Evolutionary conservation across 148 eudicot species (phyloP).

Genomic region (Rhododendron ferrugineum): DNA sequence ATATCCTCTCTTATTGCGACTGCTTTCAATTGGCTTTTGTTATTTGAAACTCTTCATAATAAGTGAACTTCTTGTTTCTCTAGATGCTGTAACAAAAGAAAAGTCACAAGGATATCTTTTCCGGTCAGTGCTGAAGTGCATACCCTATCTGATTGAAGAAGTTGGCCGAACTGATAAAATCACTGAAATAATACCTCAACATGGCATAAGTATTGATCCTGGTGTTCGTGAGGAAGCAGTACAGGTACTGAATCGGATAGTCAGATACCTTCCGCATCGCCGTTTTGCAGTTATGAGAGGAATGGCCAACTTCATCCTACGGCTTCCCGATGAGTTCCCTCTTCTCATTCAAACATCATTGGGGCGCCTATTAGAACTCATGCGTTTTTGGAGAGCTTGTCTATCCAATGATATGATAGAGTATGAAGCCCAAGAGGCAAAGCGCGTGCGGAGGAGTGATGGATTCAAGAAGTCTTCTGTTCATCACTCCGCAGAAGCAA

Average conservation of each 20-base stretch:
- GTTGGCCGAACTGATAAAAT: slow-evolving; percentile 97
- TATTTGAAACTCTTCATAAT: slow-evolving; percentile 1
- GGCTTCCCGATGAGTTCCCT: slow-evolving; percentile 96
- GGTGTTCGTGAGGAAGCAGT: slow-evolving; percentile 99
- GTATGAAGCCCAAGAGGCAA: slow-evolving; percentile 55
- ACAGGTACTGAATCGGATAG: slow-evolving; percentile 92
- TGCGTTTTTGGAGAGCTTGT: slow-evolving; percentile 97
- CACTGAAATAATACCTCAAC: slow-evolving; percentile 96
- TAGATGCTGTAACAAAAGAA: slow-evolving; percentile 93
- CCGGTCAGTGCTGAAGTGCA: slow-evolving; percentile 94
- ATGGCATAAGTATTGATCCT: slow-evolving; percentile 98
- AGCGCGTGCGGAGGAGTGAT: slow-evolving; percentile 54
- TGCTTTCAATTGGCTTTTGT: neutral
- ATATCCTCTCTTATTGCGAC: neutral
- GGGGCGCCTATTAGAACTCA: slow-evolving; percentile 82
- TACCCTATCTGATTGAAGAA: slow-evolving; percentile 96
- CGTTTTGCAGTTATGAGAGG: slow-evolving; percentile 99
- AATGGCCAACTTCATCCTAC: slow-evolving; percentile 87
- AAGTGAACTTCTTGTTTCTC: slow-evolving; percentile 14
- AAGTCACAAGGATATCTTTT: slow-evolving; percentile 95
- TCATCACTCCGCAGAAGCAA: slow-evolving; percentile 74
- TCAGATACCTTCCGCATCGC: slow-evolving; percentile 89
- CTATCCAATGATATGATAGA: slow-evolving; percentile 70
- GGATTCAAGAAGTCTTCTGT: slow-evolving; percentile 74
- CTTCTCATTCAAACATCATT: slow-evolving; percentile 97